Conservation (phyloP, 169 alveolate genomes). For the Babesia divergens region DNA sequence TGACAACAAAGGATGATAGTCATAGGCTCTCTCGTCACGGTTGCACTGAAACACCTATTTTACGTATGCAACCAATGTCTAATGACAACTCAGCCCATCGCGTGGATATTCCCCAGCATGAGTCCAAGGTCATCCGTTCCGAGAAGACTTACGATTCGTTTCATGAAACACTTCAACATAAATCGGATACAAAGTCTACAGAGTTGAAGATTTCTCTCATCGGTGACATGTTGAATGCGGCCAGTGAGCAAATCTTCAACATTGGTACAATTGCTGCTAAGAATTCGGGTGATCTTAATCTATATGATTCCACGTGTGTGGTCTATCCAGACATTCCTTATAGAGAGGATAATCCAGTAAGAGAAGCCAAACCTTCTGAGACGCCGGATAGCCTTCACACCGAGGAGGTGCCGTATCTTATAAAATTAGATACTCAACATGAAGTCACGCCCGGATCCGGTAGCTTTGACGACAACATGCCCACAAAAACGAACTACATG, state of each 20-base stretch:
- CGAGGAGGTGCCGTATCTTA: too few species aligned
- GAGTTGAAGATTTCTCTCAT: neutral
- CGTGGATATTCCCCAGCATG: too few species aligned
- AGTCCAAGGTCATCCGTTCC: too few species aligned
- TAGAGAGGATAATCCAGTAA: neutral
- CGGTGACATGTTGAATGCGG: neutral
- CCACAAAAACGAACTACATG: conserved; percentile 3
- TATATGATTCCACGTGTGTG: conserved; percentile 4
- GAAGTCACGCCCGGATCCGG: neutral
- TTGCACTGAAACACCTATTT: too few species aligned
- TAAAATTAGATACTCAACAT: neutral
- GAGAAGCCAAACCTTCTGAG: neutral
- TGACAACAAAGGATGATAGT: too few species aligned
- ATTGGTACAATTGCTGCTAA: neutral
- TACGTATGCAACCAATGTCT: too few species aligned
- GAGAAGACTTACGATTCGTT: too few species aligned
- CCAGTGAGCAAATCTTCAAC: neutral
- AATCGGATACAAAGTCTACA: neutral
- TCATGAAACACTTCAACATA: too few species aligned
- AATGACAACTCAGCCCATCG: too few species aligned
- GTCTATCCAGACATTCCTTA: neutral
- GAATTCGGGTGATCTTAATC: neutral
- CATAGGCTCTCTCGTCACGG: too few species aligned
- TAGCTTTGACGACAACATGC: neutral
- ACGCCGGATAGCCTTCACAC: neutral